These are phyloP conservation scores for Chlamydomonas sphaeroides DNA, from an alignment of 139 green algal species.

Conservation along the genomic window DNA sequence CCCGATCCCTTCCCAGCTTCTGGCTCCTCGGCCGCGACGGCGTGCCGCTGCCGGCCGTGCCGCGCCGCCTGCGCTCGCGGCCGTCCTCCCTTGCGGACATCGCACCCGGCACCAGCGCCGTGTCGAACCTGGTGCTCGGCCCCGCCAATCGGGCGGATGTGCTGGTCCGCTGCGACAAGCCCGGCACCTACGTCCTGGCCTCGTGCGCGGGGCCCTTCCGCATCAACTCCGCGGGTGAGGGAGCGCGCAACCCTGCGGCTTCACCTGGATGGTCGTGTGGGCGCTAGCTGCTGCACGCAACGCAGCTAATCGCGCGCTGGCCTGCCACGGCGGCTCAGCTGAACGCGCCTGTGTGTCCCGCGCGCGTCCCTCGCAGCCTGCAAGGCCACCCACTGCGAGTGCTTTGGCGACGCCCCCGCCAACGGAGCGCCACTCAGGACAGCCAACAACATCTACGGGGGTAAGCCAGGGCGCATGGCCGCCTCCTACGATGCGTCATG, in stretches of 20 bases:
- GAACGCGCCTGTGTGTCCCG: not conserved
- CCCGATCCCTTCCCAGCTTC: not conserved
- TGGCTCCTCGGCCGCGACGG: constrained; percentile 12
- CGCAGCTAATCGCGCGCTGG: not conserved
- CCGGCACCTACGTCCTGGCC: constrained; percentile 16
- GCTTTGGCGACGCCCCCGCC: constrained; percentile 6
- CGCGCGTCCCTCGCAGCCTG: not conserved
- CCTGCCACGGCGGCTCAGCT: too few species aligned
- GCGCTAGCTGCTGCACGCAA: not conserved
- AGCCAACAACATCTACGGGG: constrained; percentile 25
- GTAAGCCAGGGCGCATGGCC: not conserved
- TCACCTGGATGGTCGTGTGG: not conserved
- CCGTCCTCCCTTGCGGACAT: too few species aligned
- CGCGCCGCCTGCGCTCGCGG: not conserved
- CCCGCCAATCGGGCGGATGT: constrained; percentile 11
- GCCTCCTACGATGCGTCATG: not conserved
- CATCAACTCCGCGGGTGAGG: constrained; percentile 9
- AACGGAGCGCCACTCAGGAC: not conserved
- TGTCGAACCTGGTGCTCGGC: constrained; percentile 6
- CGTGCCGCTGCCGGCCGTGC: constrained; percentile 5
- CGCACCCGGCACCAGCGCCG: not conserved
- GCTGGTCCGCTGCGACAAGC: constrained; percentile 15
- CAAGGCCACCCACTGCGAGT: constrained; percentile 19
- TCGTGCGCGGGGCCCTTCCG: constrained; percentile 14
- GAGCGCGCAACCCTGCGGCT: not conserved